phyloP scores from a whole-genome alignment of 352 stramenopile species.

The Phytophthora hybrid region DNA sequence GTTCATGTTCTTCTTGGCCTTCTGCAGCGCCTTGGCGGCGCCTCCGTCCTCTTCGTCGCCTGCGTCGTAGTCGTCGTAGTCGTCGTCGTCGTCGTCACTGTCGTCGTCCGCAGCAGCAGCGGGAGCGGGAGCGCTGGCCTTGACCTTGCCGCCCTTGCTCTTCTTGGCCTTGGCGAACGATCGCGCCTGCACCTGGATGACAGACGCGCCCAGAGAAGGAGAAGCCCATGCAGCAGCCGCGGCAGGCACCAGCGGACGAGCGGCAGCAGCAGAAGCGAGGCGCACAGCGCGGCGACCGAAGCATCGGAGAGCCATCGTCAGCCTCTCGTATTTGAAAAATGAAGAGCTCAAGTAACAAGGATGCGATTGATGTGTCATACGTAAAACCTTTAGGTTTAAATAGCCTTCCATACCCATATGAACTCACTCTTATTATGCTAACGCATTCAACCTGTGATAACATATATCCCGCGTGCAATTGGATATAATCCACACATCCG shows the following conservation, averaged over 20 bases:
- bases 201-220: slow-evolving; percentile 16
- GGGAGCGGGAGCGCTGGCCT: slow-evolving; percentile 8
- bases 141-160: slow-evolving; percentile 53
- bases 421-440: too few relatives aligned
- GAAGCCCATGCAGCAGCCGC: slow-evolving; percentile 9
- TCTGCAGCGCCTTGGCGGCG: too few relatives aligned
- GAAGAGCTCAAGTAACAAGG: background rate
- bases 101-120: slow-evolving; percentile 17
- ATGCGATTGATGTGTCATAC: slow-evolving; percentile 6
- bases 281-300: slow-evolving; percentile 34
- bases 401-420: background rate
- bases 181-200: slow-evolving; percentile 40
- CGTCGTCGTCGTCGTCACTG: slow-evolving; percentile 22
- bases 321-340: slow-evolving; percentile 25
- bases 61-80: too few relatives aligned
- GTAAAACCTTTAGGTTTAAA: background rate
- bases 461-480: background rate
- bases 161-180: slow-evolving; percentile 83
- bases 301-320: slow-evolving; percentile 45
- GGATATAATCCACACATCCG: background rate
- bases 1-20: too few relatives aligned
- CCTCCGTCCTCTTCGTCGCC: too few relatives aligned
- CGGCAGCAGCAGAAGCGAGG: slow-evolving; percentile 24
- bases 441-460: background rate
- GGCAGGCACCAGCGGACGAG: slow-evolving; percentile 17